Base-by-base conservation (phyloP, 495 filamentous ascomycete species). In the Daldinia vernicosa region DNA sequence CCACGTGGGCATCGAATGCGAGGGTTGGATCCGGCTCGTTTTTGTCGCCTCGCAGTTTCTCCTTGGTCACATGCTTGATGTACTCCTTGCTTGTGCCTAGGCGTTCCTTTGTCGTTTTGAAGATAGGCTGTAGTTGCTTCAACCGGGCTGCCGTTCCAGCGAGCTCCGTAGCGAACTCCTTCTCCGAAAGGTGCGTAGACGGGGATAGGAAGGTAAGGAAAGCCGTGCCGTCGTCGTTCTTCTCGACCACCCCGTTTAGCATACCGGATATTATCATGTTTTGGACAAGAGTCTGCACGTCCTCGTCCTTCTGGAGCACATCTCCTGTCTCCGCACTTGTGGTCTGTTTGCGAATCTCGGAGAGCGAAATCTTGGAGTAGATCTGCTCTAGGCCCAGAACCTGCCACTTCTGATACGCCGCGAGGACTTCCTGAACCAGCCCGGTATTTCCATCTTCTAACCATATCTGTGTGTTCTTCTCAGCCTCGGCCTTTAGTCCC, bases 81-180 rank as follows among this genome's bases (percentile, higher is more conserved):
- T 89, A 90, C 33, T 92, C 90, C 69, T 86, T 85, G 71, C 81
- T 88, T 6, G 88, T 78, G 2, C 80, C 85, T 28, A 93, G 68
- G 37, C 86, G 83, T 56, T 85, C 82, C 59, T 88, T 87, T 0
- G 83, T 84, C 35, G 78, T 75, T 66, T 79, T 79, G 58, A 87
- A 78, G 24, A 84, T 63, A 7, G 77, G 70, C 35, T 71, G 79
- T 11, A 88, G 67, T 4, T 81, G 75, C 45, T 79, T 75, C 17
- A 91, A 76, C n/a, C 81, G 78, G 15, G 69, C 28, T 40, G 82
- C 78, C 0, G 87, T 76, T 5, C 59, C 62, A 17, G 70, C 57
- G 6, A 92, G 73, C 64, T 81, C 77, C 66, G 71, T 57, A 66
- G 81, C 69, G 67, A 84, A 80, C 45, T 85, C 77, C 12, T 66